These are phyloP conservation scores for Fistulifera solaris DNA, from an alignment of 108 stramenopile genomes.

Conservation along the genomic window DNA sequence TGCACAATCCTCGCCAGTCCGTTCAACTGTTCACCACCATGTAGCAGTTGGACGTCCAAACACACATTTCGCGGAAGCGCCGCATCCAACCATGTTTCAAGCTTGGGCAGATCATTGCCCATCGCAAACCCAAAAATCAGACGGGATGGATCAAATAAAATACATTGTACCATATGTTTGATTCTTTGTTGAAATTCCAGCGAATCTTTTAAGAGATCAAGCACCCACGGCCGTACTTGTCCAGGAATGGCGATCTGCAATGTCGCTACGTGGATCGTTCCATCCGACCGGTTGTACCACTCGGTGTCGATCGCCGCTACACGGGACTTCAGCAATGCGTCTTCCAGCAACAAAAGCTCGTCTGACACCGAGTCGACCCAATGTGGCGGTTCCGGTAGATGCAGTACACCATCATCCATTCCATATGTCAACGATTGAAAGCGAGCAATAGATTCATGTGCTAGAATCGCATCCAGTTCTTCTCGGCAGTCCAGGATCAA, in stretches of 20 bases:
- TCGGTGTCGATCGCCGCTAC: conserved; percentile 23
- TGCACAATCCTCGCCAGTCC: conserved; percentile 16
- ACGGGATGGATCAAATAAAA: no score
- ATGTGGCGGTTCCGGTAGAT: conserved; percentile 20
- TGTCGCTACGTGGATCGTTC: conserved; percentile 13
- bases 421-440: no score
- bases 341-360: conserved; percentile 12
- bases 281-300: conserved; percentile 9
- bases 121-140: conserved; percentile 24
- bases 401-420: conserved; percentile 9
- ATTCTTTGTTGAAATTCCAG: no score
- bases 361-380: conserved; percentile 20
- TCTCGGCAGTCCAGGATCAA: not conserved
- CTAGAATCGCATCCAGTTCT: conserved; percentile 1
- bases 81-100: conserved; percentile 9
- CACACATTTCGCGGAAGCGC: not conserved
- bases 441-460: conserved; percentile 4
- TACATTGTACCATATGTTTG: no score
- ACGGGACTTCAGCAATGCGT: conserved; percentile 7
- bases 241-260: not conserved
- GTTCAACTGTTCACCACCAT: conserved; percentile 4
- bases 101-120: conserved; percentile 12
- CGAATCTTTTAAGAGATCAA: conserved; percentile 8
- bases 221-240: not conserved
- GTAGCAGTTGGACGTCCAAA: conserved; percentile 15